Evolutionary conservation across 148 eudicot genomes (phyloP).

Genomic region (Persicaria maculosa): DNA sequence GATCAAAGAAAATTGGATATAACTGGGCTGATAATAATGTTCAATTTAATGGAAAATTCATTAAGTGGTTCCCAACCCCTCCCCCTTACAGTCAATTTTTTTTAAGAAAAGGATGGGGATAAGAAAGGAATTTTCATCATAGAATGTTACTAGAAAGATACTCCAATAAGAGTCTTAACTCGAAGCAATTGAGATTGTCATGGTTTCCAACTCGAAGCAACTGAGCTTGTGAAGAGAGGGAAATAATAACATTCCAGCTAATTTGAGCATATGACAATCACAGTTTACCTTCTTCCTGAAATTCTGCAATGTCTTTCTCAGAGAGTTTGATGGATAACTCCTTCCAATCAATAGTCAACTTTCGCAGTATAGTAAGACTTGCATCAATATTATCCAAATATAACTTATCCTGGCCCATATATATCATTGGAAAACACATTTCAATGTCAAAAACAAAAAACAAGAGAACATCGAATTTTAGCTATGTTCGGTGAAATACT

Average conservation of each 20-base stretch:
- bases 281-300: constrained; percentile 44
- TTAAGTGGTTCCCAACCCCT: not conserved
- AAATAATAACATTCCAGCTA: not conserved
- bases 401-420: constrained; percentile 32
- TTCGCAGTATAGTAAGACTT: constrained; percentile 38
- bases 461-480: not conserved
- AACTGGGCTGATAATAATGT: not conserved
- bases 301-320: constrained; percentile 29
- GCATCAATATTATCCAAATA: constrained; percentile 44
- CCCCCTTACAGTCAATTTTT: not conserved
- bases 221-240: not conserved
- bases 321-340: constrained; percentile 29
- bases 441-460: not conserved
- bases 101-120: not conserved
- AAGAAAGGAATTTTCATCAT: not conserved
- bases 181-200: not conserved
- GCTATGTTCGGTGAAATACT: constrained; percentile 12
- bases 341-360: constrained; percentile 34
- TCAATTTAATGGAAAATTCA: not conserved
- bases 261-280: not conserved
- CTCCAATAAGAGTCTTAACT: not conserved
- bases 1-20: not conserved
- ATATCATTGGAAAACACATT: not conserved
- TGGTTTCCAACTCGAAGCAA: not conserved
- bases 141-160: not conserved